Evolutionary conservation across 768 basidiomycete species (phyloP), one percentile per base, ranked within the genome.

Genomic region (Russula ochroleuca): DNA sequence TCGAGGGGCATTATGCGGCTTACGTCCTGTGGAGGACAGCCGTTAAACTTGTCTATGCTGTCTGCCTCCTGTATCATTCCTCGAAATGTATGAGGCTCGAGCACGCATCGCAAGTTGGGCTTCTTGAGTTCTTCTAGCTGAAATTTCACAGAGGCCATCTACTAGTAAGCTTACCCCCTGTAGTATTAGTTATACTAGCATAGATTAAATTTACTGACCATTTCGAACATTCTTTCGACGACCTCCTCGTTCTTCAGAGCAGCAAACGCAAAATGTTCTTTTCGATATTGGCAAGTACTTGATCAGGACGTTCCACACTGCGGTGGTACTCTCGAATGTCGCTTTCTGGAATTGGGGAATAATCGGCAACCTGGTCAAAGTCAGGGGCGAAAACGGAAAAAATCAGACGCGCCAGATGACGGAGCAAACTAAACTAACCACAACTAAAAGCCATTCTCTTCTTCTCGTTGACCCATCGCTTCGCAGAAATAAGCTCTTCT

Each of bases 81-180:
- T 13, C 67, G 67, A 35, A 68, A 61, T 5, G 65, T 66, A 49
- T 68, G 65, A 19, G 66, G 64, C 31, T 68, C 67, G 4, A 68
- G 60, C 4, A 68, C 41, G 19, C 54, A 68, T 48, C 67, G 65
- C 3, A 64, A 64, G 17, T 62, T 62, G 0, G 47, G 43, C 14
- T 49, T 66, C n/a, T 58, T 40, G 17, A 57, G 25, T 28, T 68
- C 60, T 8, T 62, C 56, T 23, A 62, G 25, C 61, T 68, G 67
- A 48, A 25, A 25, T 54, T 56, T 66, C 7, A 64, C 35, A 10
- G 64, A 56, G 41, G 57, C 55, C 52, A 61, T 61, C 67, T 68
- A 45, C 11, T 23, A 7, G 14, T 5, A 28, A 28, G 28, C 28
- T n/a, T n/a, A n/a, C n/a, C n/a, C n/a, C n/a, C n/a, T n/a, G n/a